phyloP scores from a whole-genome alignment of 345 rosid species.

The Eucalyptus polyanthemos region DNA sequence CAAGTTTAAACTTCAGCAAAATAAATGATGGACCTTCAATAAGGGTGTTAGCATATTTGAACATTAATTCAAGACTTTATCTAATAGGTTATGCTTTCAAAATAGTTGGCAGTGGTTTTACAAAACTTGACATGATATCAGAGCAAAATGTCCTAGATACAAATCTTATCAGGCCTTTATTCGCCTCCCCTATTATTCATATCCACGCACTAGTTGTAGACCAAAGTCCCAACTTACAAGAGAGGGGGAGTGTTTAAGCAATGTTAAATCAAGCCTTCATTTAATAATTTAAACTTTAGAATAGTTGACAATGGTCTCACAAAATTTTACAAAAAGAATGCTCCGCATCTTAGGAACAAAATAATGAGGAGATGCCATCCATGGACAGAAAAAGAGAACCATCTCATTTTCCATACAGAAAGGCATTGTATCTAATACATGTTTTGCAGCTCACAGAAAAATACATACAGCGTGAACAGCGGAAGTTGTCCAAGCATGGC shows the following conservation, averaged over 20 bases:
- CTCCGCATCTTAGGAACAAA: neutral
- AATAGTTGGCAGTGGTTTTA: neutral
- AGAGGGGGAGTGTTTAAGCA: neutral
- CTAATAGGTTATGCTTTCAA: neutral
- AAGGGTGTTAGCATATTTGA: neutral
- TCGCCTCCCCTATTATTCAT: neutral
- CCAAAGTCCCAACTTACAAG: neutral
- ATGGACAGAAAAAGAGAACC: neutral
- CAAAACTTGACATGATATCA: neutral
- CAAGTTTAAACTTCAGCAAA: neutral
- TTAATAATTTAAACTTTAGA: neutral
- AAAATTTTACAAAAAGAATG: neutral
- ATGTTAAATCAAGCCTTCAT: neutral
- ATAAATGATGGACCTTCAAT: neutral
- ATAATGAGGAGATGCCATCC: neutral
- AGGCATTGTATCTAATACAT: neutral
- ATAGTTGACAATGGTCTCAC: neutral
- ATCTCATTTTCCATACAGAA: neutral
- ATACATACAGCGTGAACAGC: conserved; percentile 25
- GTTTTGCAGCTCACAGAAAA: neutral
- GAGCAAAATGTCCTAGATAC: neutral
- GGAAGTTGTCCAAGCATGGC: conserved; percentile 22
- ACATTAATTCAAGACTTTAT: neutral
- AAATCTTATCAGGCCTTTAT: neutral
- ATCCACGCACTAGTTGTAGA: neutral